Conservation (phyloP, 768 basidiomycete species). For the Mycena floridula region DNA sequence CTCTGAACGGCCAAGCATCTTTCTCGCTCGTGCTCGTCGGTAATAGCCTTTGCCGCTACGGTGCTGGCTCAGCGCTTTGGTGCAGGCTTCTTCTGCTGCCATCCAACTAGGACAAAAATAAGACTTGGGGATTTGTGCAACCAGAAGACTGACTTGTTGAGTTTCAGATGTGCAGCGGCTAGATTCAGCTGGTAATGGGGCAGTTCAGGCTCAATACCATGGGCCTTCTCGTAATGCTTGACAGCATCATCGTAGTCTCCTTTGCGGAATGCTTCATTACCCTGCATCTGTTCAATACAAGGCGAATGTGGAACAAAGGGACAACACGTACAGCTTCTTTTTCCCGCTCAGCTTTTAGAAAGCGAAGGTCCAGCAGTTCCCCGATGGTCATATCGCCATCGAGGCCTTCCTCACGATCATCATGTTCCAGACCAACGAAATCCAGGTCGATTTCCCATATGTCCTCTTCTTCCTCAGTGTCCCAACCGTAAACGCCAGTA, state of each 20-base stretch:
- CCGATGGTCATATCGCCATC: conserved; percentile 60
- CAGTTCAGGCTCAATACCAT: conserved; percentile 62
- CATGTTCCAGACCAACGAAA: conserved; percentile 50
- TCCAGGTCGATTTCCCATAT: conserved; percentile 70
- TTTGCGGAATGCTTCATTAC: conserved; percentile 61
- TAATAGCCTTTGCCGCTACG: conserved; percentile 65
- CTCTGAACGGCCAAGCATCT: conserved; percentile 47
- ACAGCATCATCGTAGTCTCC: conserved; percentile 54
- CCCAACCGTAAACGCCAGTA: conserved; percentile 68
- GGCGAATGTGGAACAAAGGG: conserved; percentile 5
- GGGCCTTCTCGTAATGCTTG: conserved; percentile 51
- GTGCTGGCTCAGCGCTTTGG: conserved; percentile 57
- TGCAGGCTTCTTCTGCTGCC: conserved; percentile 66
- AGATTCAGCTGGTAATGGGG: conserved; percentile 75
- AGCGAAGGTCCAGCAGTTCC: conserved; percentile 73
- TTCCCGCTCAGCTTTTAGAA: conserved; percentile 60
- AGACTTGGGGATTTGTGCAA: conserved; percentile 4
- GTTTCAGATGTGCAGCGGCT: conserved; percentile 68
- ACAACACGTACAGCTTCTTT: conserved; percentile 52
- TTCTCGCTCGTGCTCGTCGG: conserved; percentile 61
- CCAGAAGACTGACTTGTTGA: conserved; percentile 48
- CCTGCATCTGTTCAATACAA: conserved; percentile 32
- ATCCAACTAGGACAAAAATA: conserved; percentile 45
- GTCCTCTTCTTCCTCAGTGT: conserved; percentile 70
- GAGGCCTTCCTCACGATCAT: conserved; percentile 36